Evolutionary conservation across 2,329 filamentous ascomycete species (phyloP).

Genomic region (Aspergillus tanneri): DNA sequence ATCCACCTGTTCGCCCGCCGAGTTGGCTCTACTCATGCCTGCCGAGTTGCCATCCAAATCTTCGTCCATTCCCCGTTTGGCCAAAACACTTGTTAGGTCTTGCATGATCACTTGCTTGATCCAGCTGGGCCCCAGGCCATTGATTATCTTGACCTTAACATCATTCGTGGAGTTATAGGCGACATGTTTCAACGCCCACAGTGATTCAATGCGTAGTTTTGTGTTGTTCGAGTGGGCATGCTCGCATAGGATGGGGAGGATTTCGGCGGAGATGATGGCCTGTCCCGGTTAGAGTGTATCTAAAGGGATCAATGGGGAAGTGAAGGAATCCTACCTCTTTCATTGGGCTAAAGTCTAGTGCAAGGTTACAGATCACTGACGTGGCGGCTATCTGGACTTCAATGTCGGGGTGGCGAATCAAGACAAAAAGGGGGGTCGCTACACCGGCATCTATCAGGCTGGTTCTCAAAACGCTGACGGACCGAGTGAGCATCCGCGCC

Average conservation of each 20-base stretch:
- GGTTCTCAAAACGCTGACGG: slow-evolving; percentile 79
- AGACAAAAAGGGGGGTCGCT: slow-evolving; percentile 70
- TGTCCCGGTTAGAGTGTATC: slow-evolving; percentile 37
- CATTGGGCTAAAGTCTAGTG: slow-evolving; percentile 88
- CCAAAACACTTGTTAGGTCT: slow-evolving; percentile 41
- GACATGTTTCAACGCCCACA: slow-evolving; percentile 94
- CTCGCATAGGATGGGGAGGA: slow-evolving; percentile 74
- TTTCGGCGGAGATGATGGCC: slow-evolving; percentile 70
- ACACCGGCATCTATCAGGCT: slow-evolving; percentile 83
- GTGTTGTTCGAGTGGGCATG: slow-evolving; percentile 79
- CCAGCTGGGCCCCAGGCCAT: slow-evolving; percentile 76
- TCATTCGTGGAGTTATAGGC: slow-evolving; percentile 69
- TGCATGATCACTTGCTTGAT: slow-evolving; percentile 73
- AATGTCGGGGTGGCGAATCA: slow-evolving; percentile 71
- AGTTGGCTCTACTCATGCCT: slow-evolving; percentile 58
- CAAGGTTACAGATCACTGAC: slow-evolving; percentile 77
- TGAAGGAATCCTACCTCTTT: slow-evolving; percentile 63
- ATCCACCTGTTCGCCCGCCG: slow-evolving; percentile 60
- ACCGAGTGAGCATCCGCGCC: slow-evolving; percentile 77
- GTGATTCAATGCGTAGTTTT: slow-evolving; percentile 75
- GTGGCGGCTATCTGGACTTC: slow-evolving; percentile 85
- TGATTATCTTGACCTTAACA: slow-evolving; percentile 73
- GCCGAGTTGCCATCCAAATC: slow-evolving; percentile 35
- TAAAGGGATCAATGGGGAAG: neutral
- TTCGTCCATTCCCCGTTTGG: slow-evolving; percentile 32